These are phyloP conservation scores for Cladophialophora psammophila DNA, from an alignment of 2,329 filamentous ascomycete species.

Conservation along the genomic window DNA sequence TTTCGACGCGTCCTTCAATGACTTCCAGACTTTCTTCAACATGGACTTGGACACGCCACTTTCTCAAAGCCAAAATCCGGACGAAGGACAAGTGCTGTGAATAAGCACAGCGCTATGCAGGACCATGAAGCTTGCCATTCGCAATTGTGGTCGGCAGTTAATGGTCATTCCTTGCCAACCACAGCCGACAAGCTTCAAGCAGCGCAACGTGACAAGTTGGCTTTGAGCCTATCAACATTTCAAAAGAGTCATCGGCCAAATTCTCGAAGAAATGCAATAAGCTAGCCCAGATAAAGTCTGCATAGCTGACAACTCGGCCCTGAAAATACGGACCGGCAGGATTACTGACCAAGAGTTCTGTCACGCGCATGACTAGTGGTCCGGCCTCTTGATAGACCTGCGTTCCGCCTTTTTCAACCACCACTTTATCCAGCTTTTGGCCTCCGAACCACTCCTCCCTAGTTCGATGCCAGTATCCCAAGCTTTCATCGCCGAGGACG, in stretches of 20 bases:
- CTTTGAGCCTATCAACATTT: neutral
- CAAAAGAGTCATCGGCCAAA: neutral
- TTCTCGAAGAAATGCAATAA: slow-evolving; percentile 8
- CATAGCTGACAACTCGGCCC: neutral
- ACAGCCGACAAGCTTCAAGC: slow-evolving; percentile 13
- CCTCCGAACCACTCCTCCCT: slow-evolving; percentile 15
- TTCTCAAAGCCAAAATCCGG: neutral
- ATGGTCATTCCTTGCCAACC: slow-evolving; percentile 4
- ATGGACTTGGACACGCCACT: neutral
- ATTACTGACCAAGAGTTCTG: neutral
- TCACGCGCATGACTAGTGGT: neutral
- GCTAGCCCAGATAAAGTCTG: slow-evolving; percentile 11
- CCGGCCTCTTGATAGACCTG: neutral
- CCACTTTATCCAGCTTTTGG: slow-evolving; percentile 1
- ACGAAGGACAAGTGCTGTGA: neutral
- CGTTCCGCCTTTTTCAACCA: neutral
- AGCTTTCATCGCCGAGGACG: slow-evolving; percentile 4
- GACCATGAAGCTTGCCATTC: neutral
- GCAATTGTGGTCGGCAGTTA: neutral
- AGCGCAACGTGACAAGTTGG: neutral
- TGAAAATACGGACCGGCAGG: slow-evolving; percentile 5
- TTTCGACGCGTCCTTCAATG: neutral
- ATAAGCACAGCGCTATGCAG: neutral
- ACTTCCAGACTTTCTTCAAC: slow-evolving; percentile 10
- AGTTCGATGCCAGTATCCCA: slow-evolving; percentile 1